Evolutionary conservation across 2,329 filamentous ascomycete species (phyloP), one percentile per base, ranked within the genome.

Genomic region (Davidsoniella eucalypti): DNA sequence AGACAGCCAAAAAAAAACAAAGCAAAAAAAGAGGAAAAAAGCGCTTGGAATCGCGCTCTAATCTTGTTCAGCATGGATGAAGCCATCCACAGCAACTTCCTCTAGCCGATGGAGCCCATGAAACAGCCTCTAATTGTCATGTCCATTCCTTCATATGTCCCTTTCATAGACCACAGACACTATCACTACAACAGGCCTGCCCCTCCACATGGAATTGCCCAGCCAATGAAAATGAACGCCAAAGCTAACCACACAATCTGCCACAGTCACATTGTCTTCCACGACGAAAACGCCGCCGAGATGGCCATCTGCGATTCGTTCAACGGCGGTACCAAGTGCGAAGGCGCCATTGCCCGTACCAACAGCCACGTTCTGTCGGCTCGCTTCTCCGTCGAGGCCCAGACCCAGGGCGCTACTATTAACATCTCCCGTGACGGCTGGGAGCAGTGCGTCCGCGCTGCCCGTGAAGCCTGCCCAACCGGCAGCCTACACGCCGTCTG

Each of bases 391-490:
- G 63, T 76, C 14, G 64, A 61, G 23, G 64, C 69, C 1, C 62
- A 64, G 14, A 61, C 61, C 2, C 51, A 57, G 1, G 71, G 69
- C 8, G 65, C 67, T 18, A 70, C 66, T 14, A 75, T 77, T 59
- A 70, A 69, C 61, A 65, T 76, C 54, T 66, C 65, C 44, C 75
- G 75, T 61, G 65, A 65, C 17, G 62, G 67, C 21, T 74, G 73
- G 72, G 69, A 75, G 60, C 63, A 66, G 47, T 76, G 73, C 57
- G 66, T 76, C 47, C 65, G 69, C 39, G 73, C 73, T 14, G 73
- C 72, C 45, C 60, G 68, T 51, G 67, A 69, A 52, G 65, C 67
- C 43, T 75, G 71, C 58, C 70, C 69, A 17, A 69, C 66, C 6
- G 71, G 71, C 16, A 71, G 67, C 53, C 63, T 73, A 58, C 62